Conservation (phyloP, 495 filamentous ascomycete genomes). For the Staphylotrichum longicolle region DNA sequence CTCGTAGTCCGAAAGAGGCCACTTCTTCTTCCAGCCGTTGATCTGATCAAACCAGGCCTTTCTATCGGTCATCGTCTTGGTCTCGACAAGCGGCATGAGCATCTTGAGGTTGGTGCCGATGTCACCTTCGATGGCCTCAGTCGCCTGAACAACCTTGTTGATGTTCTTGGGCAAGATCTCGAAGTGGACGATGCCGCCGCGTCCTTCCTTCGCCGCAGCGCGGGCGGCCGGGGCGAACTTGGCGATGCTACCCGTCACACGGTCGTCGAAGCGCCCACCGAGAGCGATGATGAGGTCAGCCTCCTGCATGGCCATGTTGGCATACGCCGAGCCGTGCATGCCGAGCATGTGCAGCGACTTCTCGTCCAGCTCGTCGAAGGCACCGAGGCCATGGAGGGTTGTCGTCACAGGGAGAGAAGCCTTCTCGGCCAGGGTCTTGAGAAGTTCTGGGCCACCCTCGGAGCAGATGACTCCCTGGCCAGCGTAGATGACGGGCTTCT, state of each 20-base stretch:
- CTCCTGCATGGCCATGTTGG: constrained; percentile 77
- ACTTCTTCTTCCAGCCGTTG: constrained; percentile 79
- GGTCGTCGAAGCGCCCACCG: constrained; percentile 74
- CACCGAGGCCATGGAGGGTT: constrained; percentile 72
- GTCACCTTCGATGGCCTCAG: constrained; percentile 76
- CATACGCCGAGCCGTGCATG: constrained; percentile 78
- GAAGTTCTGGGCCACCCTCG: constrained; percentile 63
- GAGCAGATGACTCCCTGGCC: constrained; percentile 66
- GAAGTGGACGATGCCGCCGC: constrained; percentile 77
- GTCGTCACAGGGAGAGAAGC: constrained; percentile 75
- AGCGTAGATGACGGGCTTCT: constrained; percentile 75
- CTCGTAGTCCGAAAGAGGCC: constrained; percentile 74
- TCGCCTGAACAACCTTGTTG: constrained; percentile 82
- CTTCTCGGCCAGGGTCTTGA: constrained; percentile 69
- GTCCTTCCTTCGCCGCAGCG: constrained; percentile 63
- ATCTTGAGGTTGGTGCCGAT: constrained; percentile 65
- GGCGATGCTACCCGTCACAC: constrained; percentile 62
- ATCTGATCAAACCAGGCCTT: constrained; percentile 87
- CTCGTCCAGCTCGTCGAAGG: constrained; percentile 72
- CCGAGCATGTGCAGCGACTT: constrained; percentile 80
- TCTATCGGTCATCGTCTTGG: constrained; percentile 56
- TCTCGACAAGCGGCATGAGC: constrained; percentile 67
- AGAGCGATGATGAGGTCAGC: constrained; percentile 76
- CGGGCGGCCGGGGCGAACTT: constrained; percentile 70
- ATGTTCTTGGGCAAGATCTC: constrained; percentile 85